Base-by-base conservation (phyloP, 2,329 filamentous ascomycete genomes). In the Cryoendolithus antarcticus region DNA sequence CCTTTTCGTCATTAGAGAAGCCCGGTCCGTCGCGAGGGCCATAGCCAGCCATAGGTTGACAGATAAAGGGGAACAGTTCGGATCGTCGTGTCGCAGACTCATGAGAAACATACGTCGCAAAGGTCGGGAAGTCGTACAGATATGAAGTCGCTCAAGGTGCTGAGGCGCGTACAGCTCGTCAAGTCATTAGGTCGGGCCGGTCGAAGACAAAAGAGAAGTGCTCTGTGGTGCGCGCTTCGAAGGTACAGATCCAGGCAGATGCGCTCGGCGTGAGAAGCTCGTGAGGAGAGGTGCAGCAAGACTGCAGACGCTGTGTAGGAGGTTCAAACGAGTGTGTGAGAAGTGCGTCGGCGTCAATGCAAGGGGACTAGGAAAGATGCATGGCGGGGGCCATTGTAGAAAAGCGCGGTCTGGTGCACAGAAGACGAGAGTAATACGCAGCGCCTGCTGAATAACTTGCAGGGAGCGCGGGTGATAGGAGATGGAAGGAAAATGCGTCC, bases 1-100 rank as follows among this genome's bases (percentile, higher is more conserved):
- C 64, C 59, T 64, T 65, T 55, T 66, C 64, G 54, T 65, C 59
- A 58, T 66, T 62, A 52, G 60, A 56, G 62, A 62, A 67, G 51
- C 60, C 60, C 50, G 56, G 52, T 40, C 63, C 61, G 50, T 21
- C 19, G 50, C 58, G 53, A 55, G 54, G 31, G 53, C 52, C 53
- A 55, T 47, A 53, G 59, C 40, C 57, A 51, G 65, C 62, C 62
- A 65, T 65, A 56, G 49, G 51, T 53, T 49, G 44, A 45, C 24
- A 27, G 24, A 46, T 44, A 47, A 52, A 53, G 53, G 44, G 53
- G 46, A 54, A 46, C 45, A 43, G 45, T 47, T 32, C 37, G 42
- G 43, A 45, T 39, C 41, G 40, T 42, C 35, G 28, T 15, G 40
- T 39, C 24, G 24, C 24, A 27, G 7, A 27, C 48, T 52, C 51